phyloP scores from a whole-genome alignment of 352 stramenopile genomes.

The Pythium dissotocum region DNA sequence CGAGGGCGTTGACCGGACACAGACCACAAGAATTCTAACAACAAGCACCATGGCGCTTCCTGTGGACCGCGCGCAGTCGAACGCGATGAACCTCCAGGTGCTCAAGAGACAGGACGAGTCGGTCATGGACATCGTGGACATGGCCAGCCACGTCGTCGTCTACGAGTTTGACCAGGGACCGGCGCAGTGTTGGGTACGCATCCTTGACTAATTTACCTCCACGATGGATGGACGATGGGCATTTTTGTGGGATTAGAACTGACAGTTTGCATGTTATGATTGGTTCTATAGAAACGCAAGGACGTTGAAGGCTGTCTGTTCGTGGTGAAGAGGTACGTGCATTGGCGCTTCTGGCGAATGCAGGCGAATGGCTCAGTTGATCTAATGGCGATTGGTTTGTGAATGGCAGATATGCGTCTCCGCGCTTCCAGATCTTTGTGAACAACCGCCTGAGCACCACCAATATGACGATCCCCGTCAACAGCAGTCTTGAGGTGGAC shows the following conservation, averaged over 20 bases:
- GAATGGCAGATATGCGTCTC: slow-evolving; percentile 54
- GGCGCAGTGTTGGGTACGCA: slow-evolving; percentile 74
- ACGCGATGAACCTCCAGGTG: slow-evolving; percentile 88
- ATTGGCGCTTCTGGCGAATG: not conserved
- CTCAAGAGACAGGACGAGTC: slow-evolving; percentile 80
- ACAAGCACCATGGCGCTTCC: slow-evolving; percentile 29
- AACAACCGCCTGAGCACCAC: slow-evolving; percentile 89
- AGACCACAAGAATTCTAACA: slow-evolving; percentile 9
- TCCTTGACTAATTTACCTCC: not conserved
- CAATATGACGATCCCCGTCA: slow-evolving; percentile 80
- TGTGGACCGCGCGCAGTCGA: slow-evolving; percentile 78
- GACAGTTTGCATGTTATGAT: not conserved
- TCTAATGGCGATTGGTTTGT: not conserved
- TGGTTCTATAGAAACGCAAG: slow-evolving; percentile 69
- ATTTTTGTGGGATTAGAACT: not conserved
- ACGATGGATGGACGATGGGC: not conserved
- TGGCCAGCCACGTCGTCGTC: slow-evolving; percentile 82
- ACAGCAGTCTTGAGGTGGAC: slow-evolving; percentile 75
- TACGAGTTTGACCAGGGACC: slow-evolving; percentile 86
- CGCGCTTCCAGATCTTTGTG: slow-evolving; percentile 87
- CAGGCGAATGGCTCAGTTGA: not conserved
- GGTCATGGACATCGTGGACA: slow-evolving; percentile 85
- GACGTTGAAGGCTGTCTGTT: slow-evolving; percentile 86
- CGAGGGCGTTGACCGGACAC: not conserved
- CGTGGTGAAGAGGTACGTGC: slow-evolving; percentile 70